Evolutionary conservation across 169 alveolate genomes (phyloP), one percentile per base, ranked within the genome.

Genomic region (Fabrea salina): DNA sequence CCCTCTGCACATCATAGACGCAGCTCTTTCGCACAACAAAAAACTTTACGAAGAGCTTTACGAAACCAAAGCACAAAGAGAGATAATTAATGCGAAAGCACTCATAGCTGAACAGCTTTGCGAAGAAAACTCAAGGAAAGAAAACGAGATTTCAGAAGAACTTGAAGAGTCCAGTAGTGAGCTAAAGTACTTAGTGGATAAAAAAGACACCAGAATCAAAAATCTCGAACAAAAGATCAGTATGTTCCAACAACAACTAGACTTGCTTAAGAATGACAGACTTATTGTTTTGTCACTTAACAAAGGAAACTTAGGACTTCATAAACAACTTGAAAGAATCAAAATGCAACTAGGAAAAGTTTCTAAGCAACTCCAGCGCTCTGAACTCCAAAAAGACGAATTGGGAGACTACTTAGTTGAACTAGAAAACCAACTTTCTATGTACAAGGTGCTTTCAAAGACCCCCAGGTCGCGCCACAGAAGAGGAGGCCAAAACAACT

Each of bases 341-440:
- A 56, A 56, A 35, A 22, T 1, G n/a, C 11, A 1, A 27, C 30
- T 56, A 56, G n/a, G 40, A 22, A 16, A 56, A 1, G 67, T 56
- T 16, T 56, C 67, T 25, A 56, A 56, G 30, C 22, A 56, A 25
- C 16, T 56, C 37, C 67, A 56, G 30, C n/a, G 11, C 16, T 27
- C 67, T 56, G 67, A 56, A 56, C n/a, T 56, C 40, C 67, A 56
- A 56, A 19, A 19, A 19, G 67, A 56, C n/a, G 67, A 56, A 25
- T 25, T 56, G 13, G 27, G 16, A n/a, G 67, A 56, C n/a, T 11
- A 56, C 67, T 56, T 13, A 19, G 30, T 22, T 1, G 30, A 16
- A 19, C 27, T 56, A 16, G 22, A 16, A 56, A 25, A 27, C 16
- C 16, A n/a, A 19, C 33, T 56, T 0, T 13, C n/a, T 1, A 16